These are phyloP conservation scores for Wickerhamiella occidentalis DNA, from an alignment of 805 yeast species.

Conservation along the genomic window DNA sequence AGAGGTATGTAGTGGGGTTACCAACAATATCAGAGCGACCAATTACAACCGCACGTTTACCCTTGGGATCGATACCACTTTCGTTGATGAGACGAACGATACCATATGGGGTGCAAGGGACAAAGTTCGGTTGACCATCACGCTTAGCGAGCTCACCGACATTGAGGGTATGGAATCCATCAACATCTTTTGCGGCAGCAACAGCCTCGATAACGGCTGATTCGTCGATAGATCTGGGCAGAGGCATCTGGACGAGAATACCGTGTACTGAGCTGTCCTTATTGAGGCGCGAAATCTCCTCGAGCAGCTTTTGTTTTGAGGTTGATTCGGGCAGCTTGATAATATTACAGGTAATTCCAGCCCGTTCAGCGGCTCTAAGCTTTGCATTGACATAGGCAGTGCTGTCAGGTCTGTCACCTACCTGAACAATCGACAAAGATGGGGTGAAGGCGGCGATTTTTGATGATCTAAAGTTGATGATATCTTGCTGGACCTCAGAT, in stretches of 20 bases:
- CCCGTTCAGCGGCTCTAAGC: slow-evolving; percentile 74
- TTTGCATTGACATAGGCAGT: slow-evolving; percentile 87
- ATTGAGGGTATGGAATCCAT: slow-evolving; percentile 82
- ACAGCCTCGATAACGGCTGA: slow-evolving; percentile 68
- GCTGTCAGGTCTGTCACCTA: slow-evolving; percentile 84
- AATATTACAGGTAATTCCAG: slow-evolving; percentile 59
- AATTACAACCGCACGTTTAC: slow-evolving; percentile 77
- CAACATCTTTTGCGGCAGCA: slow-evolving; percentile 77
- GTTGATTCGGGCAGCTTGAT: slow-evolving; percentile 51
- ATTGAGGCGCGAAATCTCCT: slow-evolving; percentile 51
- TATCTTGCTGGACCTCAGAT: slow-evolving; percentile 39
- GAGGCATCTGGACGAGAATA: slow-evolving; percentile 76
- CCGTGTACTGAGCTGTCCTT: slow-evolving; percentile 72
- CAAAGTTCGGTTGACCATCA: slow-evolving; percentile 68
- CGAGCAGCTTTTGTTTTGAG: slow-evolving; percentile 45
- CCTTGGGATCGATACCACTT: slow-evolving; percentile 51
- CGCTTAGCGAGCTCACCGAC: slow-evolving; percentile 85
- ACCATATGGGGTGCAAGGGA: slow-evolving; percentile 95
- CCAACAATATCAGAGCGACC: slow-evolving; percentile 98
- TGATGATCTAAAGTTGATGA: slow-evolving; percentile 33
- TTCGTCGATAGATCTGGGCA: slow-evolving; percentile 74
- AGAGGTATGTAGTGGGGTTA: slow-evolving; percentile 74
- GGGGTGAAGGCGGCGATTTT: slow-evolving; percentile 51
- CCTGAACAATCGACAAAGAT: slow-evolving; percentile 71
- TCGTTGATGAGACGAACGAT: slow-evolving; percentile 66